Percentiles rank a stretch among this genome's conserved stretches.
Evolutionary conservation across 2,329 filamentous ascomycete species (phyloP).

Genomic region (Ophiostoma himal-ulmi): DNA sequence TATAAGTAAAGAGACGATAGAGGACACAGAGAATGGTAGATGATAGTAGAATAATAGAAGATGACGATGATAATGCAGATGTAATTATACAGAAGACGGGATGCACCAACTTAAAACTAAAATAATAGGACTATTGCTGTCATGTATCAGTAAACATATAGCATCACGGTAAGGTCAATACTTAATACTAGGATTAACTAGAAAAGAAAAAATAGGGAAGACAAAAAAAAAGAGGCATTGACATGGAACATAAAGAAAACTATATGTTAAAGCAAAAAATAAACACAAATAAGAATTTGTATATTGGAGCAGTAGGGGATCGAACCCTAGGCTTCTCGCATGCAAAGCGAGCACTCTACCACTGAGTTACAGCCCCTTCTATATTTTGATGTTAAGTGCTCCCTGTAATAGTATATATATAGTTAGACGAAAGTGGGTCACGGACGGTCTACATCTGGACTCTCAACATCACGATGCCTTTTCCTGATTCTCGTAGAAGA

Average conservation of each 20-base stretch:
- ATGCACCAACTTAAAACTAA: too few species aligned
- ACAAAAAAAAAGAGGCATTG: not conserved
- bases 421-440: not conserved
- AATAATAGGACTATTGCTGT: too few species aligned
- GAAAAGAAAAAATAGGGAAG: not conserved
- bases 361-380: conserved; percentile 18
- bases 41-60: too few species aligned
- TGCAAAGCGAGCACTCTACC: conserved; percentile 19
- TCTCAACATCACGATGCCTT: too few species aligned
- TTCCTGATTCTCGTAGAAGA: too few species aligned
- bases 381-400: not conserved
- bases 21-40: too few species aligned
- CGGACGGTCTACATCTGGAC: too few species aligned
- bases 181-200: not conserved
- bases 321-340: conserved; percentile 18
- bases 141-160: too few species aligned
- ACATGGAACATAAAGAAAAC: too few species aligned
- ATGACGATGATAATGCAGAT: too few species aligned
- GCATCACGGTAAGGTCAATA: not conserved
- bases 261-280: not conserved
- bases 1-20: not conserved
- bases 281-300: not conserved
- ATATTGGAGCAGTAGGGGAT: conserved; percentile 16
- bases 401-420: not conserved
- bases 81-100: too few species aligned